A percentile compares a stretch with the other conserved stretches of the same genome.
These are phyloP conservation scores for Amphibolis antarctica DNA, from an alignment of 106 monocot species.

Conservation along the genomic window DNA sequence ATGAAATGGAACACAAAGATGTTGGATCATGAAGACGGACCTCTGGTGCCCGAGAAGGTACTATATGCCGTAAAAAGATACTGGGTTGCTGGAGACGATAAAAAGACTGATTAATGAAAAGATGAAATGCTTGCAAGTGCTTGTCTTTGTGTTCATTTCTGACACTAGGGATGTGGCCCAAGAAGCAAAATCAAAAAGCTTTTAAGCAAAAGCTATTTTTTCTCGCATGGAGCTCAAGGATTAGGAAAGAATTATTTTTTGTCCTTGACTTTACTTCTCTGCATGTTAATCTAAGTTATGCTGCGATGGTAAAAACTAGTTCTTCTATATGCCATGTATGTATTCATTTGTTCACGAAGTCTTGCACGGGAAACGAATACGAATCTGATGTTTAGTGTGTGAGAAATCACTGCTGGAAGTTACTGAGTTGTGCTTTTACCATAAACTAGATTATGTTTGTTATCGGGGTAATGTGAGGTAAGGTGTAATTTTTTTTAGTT, in stretches of 20 bases:
- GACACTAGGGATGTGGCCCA: not conserved
- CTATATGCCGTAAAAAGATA: constrained; percentile 19
- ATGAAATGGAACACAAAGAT: constrained; percentile 21
- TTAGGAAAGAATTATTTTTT: not conserved
- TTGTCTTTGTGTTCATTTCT: not conserved
- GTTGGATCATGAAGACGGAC: constrained; percentile 19
- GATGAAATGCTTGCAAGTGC: not conserved
- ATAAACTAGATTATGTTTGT: too few relatives aligned
- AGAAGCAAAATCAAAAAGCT: not conserved
- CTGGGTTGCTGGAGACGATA: constrained; percentile 5
- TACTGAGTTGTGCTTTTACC: too few relatives aligned
- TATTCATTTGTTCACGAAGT: not conserved
- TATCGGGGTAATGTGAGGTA: too few relatives aligned
- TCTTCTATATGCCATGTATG: not conserved
- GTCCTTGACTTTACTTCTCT: not conserved
- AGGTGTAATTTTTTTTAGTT: too few relatives aligned
- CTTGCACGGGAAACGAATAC: too few relatives aligned
- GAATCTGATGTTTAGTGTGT: too few relatives aligned
- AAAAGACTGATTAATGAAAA: constrained; percentile 8
- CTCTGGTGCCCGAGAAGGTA: constrained; percentile 15
- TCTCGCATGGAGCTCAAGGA: not conserved
- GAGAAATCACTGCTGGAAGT: too few relatives aligned
- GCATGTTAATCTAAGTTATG: not conserved
- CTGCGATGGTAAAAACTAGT: not conserved
- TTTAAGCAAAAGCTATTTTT: not conserved